Base-by-base conservation (phyloP, 441 rosid genomes). In the California macrophylla region DNA sequence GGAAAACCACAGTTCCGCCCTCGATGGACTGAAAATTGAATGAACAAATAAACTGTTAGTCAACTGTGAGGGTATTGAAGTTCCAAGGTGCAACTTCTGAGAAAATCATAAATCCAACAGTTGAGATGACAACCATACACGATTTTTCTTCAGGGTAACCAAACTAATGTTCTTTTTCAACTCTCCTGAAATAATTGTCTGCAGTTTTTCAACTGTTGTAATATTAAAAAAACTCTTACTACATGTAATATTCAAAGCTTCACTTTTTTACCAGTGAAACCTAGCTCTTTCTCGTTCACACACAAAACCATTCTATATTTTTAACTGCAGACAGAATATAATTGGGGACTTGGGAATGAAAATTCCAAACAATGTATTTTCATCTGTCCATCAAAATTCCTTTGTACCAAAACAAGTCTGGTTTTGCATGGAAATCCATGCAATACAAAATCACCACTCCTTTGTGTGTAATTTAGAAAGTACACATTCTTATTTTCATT, bases 1-100 rank as follows among this genome's bases (percentile, higher is more conserved):
- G 93, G 42, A 96, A 93, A 54, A 86, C 75, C 91, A 90, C 84
- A 1, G 91, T 88, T 71, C 92, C 97, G 13, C 76, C 87, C 47
- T 82, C 86, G 42, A 93, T 82, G 82, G 89, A 89, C 97, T 90
- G 93, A 71, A 66, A 62, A 74, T 38, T 61, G 34, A 29, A 34
- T 20, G 72, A 60, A 69, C 40, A 42, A 73, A 40, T 28, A 42
- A 73, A 40, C 24, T n/a, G 25, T 77, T 58, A 76, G 69, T 66
- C 7, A 5, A n/a, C 16, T 13, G n/a, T 13, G 13, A 13, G n/a
- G 3, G 18, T 42, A 42, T n/a, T 12, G 16, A 3, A 13, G n/a
- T 9, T 12, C 4, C 13, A 10, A 42, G 28, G 36, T 36, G 24
- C 62, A 18, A 54, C 66, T 34, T 7, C 21, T 34, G 8, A 42